Conservation (phyloP, 257 asterid genomes). For the Solanum pennellii region DNA sequence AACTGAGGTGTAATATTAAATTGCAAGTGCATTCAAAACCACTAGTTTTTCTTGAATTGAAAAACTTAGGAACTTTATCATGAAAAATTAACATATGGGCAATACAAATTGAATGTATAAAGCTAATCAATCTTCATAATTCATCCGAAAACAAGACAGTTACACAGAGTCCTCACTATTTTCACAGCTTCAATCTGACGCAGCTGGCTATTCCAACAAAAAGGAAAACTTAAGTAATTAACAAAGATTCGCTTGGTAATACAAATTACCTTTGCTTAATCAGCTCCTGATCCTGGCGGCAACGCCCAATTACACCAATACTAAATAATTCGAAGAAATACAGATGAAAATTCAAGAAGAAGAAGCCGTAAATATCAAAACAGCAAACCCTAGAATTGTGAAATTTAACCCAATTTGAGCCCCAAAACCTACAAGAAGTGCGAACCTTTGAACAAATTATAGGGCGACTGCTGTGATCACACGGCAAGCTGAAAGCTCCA, state of each 20-base stretch:
- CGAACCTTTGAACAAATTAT: neutral
- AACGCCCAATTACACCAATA: neutral
- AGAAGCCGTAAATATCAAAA: neutral
- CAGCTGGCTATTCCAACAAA: neutral
- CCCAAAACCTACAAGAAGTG: neutral
- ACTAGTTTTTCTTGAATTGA: neutral
- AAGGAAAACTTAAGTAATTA: neutral
- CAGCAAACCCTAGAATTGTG: neutral
- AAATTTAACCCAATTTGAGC: neutral
- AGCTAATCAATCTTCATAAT: neutral
- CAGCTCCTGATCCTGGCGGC: constrained; percentile 10
- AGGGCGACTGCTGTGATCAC: neutral
- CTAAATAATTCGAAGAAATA: neutral
- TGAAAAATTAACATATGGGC: neutral
- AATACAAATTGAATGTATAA: neutral
- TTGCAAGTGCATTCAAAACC: neutral
- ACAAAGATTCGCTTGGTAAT: neutral
- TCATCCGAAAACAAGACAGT: neutral
- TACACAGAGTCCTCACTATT: neutral
- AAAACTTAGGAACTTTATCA: neutral
- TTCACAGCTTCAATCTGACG: neutral
- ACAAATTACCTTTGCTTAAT: neutral
- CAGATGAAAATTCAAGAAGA: neutral
- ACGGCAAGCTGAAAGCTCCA: neutral
- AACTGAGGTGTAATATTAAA: neutral